Evolutionary conservation across 169 alveolate species (phyloP), one percentile per base, ranked within the genome.

Genomic region (Eimeria acervulina): DNA sequence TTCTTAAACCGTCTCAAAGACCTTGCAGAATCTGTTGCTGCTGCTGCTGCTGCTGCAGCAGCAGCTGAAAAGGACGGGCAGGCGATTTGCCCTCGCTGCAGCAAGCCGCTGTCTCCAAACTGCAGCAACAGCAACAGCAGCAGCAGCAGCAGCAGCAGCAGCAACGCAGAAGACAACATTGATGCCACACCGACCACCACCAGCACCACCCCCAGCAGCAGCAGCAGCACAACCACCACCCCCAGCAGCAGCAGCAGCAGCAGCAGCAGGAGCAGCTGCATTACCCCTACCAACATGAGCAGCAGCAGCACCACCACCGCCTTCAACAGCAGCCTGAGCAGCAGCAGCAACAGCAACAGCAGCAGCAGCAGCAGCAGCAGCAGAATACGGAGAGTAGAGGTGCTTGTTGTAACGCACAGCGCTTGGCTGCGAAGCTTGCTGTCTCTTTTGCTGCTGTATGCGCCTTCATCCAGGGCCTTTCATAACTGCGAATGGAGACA

Each of bases 401-500:
- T 74, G 21, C 12, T 74, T 10, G 28, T 44, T n/a, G 52, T 74
- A 0, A 10, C 36, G 36, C 85, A 74, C 52, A 74, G 85, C 85
- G 85, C 85, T 13, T 74, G 85, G 85, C 10, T 31, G 26, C 21
- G 85, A 23, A n/a, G 2, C 28, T 74, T 28, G 23, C 38, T 74
- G 28, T 44, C 36, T 17, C 38, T 74, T 44, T 36, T 74, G 52
- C 38, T 52, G 28, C 1, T 74, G 7, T 74, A 15, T 31, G 21
- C 85, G 28, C 85, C 85, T 28, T 17, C 21, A n/a, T 17, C 8
- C 21, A 44, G 85, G 4, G 85, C 36, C 7, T 28, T 74, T 26
- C 85, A 28, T 28, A 74, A 74, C 52, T 74, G 85, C 85, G 85
- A 36, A 31, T 74, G 85, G 85, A 15, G 44, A 17, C 12, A 28